A percentile compares a stretch with the other conserved stretches of the same genome.
These are phyloP conservation scores for Coemansia sp. DNA, from an alignment of 192 early-diverging fungal genomes.

Conservation along the genomic window DNA sequence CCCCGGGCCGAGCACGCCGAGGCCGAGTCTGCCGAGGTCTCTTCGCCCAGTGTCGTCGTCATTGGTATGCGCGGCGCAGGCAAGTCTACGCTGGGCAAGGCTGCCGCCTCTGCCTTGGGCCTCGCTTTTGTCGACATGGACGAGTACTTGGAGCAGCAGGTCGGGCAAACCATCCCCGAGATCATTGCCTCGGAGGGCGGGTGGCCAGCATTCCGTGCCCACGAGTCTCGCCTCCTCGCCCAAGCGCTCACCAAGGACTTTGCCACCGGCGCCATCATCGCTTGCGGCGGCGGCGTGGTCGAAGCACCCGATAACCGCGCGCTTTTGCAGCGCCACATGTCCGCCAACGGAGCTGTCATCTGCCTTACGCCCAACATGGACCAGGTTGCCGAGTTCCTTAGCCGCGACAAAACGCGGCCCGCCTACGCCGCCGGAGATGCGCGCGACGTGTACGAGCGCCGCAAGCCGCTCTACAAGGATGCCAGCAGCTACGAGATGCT, in stretches of 20 bases:
- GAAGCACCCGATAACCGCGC: constrained; percentile 74
- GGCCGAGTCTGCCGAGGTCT: background rate
- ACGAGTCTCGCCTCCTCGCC: constrained; percentile 72
- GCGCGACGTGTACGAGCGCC: constrained; percentile 74
- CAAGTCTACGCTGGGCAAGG: constrained; percentile 84
- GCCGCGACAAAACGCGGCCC: constrained; percentile 80
- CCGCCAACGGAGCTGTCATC: constrained; percentile 65
- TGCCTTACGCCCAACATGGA: constrained; percentile 78
- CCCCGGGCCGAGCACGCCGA: constrained; percentile 18
- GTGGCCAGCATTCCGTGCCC: constrained; percentile 86
- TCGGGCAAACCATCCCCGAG: constrained; percentile 76
- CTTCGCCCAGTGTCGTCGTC: constrained; percentile 74
- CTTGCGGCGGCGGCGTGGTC: constrained; percentile 95
- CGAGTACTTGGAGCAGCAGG: constrained; percentile 70
- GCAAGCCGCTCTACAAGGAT: constrained; percentile 74
- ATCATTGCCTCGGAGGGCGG: constrained; percentile 65
- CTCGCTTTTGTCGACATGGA: constrained; percentile 91
- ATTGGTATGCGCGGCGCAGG: constrained; percentile 99
- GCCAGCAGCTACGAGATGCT: constrained; percentile 85
- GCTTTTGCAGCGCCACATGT: constrained; percentile 65
- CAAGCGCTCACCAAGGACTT: constrained; percentile 61
- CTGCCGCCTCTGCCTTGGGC: constrained; percentile 66
- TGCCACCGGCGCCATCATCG: constrained; percentile 69
- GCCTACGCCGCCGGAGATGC: constrained; percentile 78
- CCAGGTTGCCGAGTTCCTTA: constrained; percentile 78